Evolutionary conservation across 2,329 filamentous ascomycete species (phyloP).

Genomic region (Botrytis fragariae): DNA sequence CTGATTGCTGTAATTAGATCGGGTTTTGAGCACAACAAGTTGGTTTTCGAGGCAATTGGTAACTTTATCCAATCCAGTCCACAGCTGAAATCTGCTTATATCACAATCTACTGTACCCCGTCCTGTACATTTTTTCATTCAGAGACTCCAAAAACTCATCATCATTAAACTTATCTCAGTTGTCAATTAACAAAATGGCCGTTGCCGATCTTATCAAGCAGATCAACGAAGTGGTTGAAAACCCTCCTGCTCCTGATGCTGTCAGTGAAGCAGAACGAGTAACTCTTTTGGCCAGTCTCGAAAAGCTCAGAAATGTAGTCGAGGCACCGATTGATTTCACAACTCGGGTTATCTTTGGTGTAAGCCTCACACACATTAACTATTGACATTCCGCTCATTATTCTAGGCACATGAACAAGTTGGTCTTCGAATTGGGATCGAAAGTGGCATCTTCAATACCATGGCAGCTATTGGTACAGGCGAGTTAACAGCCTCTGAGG

Average conservation of each 20-base stretch:
- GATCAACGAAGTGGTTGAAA: background rate
- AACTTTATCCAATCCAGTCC: too few relatives aligned
- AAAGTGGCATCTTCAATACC: conserved; percentile 16
- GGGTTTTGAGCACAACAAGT: too few relatives aligned
- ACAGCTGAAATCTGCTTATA: too few relatives aligned
- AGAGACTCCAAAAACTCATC: background rate
- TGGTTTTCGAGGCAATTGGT: too few relatives aligned
- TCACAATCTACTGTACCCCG: too few relatives aligned
- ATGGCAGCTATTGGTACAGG: background rate
- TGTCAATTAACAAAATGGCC: background rate
- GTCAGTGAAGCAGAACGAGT: conserved; percentile 12
- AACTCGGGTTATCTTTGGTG: conserved; percentile 7
- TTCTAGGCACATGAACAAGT: background rate
- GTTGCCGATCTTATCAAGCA: background rate
- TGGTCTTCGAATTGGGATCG: conserved; percentile 10
- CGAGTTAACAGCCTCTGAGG: background rate
- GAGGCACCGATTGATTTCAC: conserved; percentile 14
- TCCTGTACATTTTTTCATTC: too few relatives aligned
- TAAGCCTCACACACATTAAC: background rate
- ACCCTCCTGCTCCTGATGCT: background rate
- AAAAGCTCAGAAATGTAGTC: background rate
- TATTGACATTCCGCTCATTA: background rate
- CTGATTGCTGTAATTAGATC: too few relatives aligned
- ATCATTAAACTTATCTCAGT: background rate
- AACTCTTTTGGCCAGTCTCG: conserved; percentile 2